Evolutionary conservation across 495 filamentous ascomycete species (phyloP).

Genomic region (Bathelium albidoporum): DNA sequence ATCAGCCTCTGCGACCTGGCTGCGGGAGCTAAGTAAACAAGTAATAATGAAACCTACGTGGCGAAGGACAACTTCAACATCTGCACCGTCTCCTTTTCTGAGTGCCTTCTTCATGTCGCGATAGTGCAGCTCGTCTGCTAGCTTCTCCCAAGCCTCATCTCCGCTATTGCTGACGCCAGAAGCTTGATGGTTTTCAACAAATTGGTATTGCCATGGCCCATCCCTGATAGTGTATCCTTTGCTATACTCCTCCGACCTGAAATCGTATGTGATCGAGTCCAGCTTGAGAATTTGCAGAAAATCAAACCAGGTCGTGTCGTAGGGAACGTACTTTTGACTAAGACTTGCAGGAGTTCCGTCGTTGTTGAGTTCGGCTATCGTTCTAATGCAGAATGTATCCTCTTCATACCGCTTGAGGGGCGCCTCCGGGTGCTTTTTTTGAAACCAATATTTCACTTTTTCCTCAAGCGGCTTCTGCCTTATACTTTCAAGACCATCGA

Average conservation of each 20-base stretch:
- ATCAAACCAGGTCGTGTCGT: neutral
- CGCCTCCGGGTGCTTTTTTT: neutral
- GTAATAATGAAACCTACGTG: neutral
- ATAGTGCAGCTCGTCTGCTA: neutral
- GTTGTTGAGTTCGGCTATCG: neutral
- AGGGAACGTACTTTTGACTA: neutral
- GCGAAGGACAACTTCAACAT: neutral
- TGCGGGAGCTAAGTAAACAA: no score
- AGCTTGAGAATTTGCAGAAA: neutral
- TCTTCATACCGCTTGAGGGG: neutral
- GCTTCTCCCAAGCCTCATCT: neutral
- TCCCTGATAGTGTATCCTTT: neutral
- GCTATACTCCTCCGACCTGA: no score
- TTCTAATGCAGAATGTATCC: neutral
- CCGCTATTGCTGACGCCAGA: neutral
- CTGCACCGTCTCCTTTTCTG: neutral
- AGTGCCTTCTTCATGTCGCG: neutral
- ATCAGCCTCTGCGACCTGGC: no score
- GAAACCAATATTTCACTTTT: neutral
- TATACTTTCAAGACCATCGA: neutral
- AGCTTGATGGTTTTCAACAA: neutral
- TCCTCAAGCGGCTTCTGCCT: neutral
- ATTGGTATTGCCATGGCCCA: neutral
- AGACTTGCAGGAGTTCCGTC: neutral
- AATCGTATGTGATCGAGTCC: neutral